Evolutionary conservation across 192 early-diverging fungal genomes (phyloP).

Genomic region (Cladochytrium replicatum): DNA sequence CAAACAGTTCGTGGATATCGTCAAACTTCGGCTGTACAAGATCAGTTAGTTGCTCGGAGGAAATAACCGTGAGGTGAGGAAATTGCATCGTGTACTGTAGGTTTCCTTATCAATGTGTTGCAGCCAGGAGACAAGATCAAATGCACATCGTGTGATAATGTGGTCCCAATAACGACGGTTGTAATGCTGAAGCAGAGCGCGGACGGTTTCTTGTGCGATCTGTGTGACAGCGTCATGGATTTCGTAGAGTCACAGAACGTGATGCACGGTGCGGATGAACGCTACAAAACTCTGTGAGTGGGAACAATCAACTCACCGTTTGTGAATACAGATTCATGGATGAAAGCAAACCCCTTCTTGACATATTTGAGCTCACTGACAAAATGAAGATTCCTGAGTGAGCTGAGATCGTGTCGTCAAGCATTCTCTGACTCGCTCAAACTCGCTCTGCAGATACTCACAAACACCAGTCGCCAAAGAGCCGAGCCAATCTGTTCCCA

Average conservation of each 20-base stretch:
- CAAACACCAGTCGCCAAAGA: no score
- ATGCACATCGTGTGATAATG: slow-evolving; percentile 13
- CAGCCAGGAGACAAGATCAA: neutral
- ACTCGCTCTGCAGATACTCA: no score
- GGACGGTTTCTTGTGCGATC: slow-evolving; percentile 9
- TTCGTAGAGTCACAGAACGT: neutral
- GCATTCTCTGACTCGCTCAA: no score
- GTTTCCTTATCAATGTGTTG: neutral
- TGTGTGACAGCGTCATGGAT: slow-evolving; percentile 6
- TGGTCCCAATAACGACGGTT: slow-evolving; percentile 1
- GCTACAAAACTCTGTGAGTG: no score
- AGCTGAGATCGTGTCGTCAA: no score
- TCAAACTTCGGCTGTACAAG: slow-evolving; percentile 85
- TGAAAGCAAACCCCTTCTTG: slow-evolving; percentile 26
- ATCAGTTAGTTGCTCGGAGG: no score
- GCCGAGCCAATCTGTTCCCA: no score
- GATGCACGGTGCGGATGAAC: slow-evolving; percentile 5
- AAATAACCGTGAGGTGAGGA: slow-evolving; percentile 27
- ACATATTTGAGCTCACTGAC: slow-evolving; percentile 28
- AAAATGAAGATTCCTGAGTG: slow-evolving; percentile 24
- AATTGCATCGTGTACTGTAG: slow-evolving; percentile 20
- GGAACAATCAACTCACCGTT: neutral
- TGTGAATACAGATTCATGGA: slow-evolving; percentile 22
- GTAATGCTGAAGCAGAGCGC: slow-evolving; percentile 6
- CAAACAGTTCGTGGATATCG: slow-evolving; percentile 84